Conservation (phyloP, 768 basidiomycete species). For the Artomyces pyxidatus region DNA sequence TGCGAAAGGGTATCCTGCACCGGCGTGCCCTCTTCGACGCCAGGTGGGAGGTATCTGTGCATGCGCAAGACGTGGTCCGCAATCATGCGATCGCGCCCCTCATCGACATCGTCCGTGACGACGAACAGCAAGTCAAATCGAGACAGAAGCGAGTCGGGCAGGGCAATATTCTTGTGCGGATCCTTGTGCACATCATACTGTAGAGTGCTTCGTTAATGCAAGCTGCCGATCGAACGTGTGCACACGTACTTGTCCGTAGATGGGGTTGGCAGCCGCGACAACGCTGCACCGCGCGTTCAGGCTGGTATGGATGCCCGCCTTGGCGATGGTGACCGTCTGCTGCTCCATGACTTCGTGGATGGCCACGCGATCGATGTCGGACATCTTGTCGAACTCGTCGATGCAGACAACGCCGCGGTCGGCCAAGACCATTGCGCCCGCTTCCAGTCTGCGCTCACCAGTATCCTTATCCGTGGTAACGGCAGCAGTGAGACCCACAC, state of each 20-base stretch:
- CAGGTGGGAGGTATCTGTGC: constrained; percentile 94
- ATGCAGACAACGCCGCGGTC: constrained; percentile 99
- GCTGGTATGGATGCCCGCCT: constrained; percentile 97
- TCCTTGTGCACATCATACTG: constrained; percentile 1
- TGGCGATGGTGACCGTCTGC: constrained; percentile 98
- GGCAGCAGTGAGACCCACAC: constrained; percentile 97
- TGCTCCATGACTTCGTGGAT: constrained; percentile 99
- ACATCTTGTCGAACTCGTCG: constrained; percentile 99
- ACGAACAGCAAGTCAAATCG: constrained; percentile 99
- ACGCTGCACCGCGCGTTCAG: constrained; percentile 97
- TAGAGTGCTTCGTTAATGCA: neutral
- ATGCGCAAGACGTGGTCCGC: constrained; percentile 97
- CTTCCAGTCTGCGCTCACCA: constrained; percentile 92
- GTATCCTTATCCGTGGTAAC: constrained; percentile 98
- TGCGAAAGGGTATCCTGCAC: constrained; percentile 82
- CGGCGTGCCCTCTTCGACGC: constrained; percentile 94
- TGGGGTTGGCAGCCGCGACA: constrained; percentile 96
- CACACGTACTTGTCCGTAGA: constrained; percentile 96
- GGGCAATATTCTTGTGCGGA: constrained; percentile 73
- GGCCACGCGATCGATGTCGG: constrained; percentile 94
- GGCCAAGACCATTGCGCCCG: constrained; percentile 98
- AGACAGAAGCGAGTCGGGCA: constrained; percentile 95
- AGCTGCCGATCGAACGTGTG: constrained; percentile 45
- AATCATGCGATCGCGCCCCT: constrained; percentile 85
- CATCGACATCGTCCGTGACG: constrained; percentile 97